Percentiles rank a stretch among this genome's conserved stretches.
Conservation (phyloP, 176 grass and related monocot species). For the Oropetium thomaeum region DNA sequence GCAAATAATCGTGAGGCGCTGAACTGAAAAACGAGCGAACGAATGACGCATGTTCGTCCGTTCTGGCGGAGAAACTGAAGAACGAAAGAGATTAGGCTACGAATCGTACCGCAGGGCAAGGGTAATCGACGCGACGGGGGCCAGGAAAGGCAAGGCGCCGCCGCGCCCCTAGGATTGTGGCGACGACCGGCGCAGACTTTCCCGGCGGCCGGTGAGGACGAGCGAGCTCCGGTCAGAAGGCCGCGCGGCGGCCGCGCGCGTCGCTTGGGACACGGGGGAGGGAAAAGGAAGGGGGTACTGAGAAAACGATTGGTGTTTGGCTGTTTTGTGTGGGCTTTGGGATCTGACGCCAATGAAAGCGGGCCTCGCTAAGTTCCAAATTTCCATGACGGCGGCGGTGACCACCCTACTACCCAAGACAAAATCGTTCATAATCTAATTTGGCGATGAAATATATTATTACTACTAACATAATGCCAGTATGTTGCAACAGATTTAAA, state of each 20-base stretch:
- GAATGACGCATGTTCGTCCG: neutral
- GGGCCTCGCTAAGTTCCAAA: neutral
- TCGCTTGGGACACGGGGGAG: neutral
- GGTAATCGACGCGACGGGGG: neutral
- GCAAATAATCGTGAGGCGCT: neutral
- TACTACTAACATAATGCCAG: too few relatives aligned
- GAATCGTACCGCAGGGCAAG: slow-evolving; percentile 13
- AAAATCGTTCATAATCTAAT: too few relatives aligned
- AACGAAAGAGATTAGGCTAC: neutral
- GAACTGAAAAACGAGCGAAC: neutral
- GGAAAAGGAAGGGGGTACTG: neutral
- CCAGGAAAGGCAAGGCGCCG: neutral
- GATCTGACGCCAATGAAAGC: neutral
- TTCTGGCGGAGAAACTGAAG: neutral
- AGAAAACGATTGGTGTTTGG: neutral
- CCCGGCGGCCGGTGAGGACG: neutral
- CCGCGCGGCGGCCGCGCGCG: neutral
- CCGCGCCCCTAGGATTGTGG: neutral
- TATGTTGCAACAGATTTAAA: too few relatives aligned
- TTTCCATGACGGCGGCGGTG: too few relatives aligned
- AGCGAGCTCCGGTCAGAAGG: neutral
- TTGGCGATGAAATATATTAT: too few relatives aligned
- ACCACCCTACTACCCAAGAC: too few relatives aligned
- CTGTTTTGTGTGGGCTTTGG: too few relatives aligned
- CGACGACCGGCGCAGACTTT: neutral